phyloP scores from a whole-genome alignment of 2,329 filamentous ascomycete species.

The Fusarium sp. region DNA sequence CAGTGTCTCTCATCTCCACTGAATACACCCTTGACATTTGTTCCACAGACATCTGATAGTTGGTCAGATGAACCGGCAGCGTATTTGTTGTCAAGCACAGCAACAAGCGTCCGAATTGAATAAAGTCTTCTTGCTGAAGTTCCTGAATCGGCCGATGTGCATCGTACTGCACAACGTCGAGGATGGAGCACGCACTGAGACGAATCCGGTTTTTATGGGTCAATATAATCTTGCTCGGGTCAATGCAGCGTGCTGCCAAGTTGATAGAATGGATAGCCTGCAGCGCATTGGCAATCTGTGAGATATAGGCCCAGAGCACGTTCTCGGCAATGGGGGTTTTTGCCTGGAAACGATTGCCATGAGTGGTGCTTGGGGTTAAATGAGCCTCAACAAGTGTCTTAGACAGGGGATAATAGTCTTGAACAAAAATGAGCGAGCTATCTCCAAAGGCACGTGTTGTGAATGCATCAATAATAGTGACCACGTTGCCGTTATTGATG shows the following conservation, averaged over 20 bases:
- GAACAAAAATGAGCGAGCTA: constrained; percentile 93
- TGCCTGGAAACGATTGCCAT: constrained; percentile 59
- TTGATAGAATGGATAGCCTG: constrained; percentile 85
- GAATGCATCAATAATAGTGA: constrained; percentile 90
- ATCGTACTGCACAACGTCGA: constrained; percentile 91
- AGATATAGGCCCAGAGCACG: constrained; percentile 89
- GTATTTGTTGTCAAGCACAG: constrained; percentile 83
- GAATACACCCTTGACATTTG: constrained; percentile 82
- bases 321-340: constrained; percentile 72
- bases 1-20: constrained; percentile 79
- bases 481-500: constrained; percentile 82
- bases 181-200: constrained; percentile 86
- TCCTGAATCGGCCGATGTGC: constrained; percentile 75
- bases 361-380: constrained; percentile 59
- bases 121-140: constrained; percentile 87
- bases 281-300: constrained; percentile 89
- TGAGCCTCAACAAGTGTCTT: constrained; percentile 91
- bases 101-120: constrained; percentile 85
- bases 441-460: constrained; percentile 94
- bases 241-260: constrained; percentile 86
- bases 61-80: constrained; percentile 64
- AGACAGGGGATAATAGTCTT: constrained; percentile 90
- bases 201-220: constrained; percentile 92
- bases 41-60: constrained; percentile 78
- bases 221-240: constrained; percentile 87